Conservation (phyloP, 164 flowering plant genomes). For the Malania oleifera region DNA sequence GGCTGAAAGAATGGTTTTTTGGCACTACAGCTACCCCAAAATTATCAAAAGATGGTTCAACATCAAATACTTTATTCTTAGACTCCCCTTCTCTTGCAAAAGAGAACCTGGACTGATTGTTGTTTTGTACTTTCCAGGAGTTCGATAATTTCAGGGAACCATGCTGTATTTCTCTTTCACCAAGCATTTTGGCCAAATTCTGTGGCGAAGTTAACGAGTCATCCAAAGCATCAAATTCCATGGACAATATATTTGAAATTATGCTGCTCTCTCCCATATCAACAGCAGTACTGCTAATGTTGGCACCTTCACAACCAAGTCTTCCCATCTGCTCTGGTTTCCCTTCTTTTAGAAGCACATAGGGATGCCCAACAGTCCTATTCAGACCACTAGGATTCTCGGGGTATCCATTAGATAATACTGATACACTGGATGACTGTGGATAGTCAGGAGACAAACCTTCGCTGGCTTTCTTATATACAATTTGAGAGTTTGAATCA, state of each 20-base stretch:
- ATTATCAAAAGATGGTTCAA: conserved; percentile 25
- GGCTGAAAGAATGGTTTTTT: conserved; percentile 20
- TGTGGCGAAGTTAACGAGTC: conserved; percentile 50
- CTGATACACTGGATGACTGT: conserved; percentile 19
- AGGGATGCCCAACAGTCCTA: conserved; percentile 17
- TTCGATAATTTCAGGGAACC: conserved; percentile 25
- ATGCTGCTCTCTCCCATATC: conserved; percentile 58
- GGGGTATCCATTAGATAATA: conserved; percentile 26
- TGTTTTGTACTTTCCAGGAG: conserved; percentile 41
- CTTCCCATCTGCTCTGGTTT: conserved; percentile 23
- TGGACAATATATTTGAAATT: conserved; percentile 58
- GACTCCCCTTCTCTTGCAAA: conserved; percentile 71
- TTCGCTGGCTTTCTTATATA: conserved; percentile 21
- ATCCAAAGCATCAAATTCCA: conserved; percentile 60
- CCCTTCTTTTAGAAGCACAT: conserved; percentile 23
- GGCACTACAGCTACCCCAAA: conserved; percentile 19
- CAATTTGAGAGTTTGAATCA: conserved; percentile 20
- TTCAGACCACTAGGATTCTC: conserved; percentile 21
- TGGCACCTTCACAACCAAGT: conserved; percentile 17
- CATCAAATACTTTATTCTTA: conserved; percentile 20
- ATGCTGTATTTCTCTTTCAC: conserved; percentile 33
- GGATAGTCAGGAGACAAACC: conserved; percentile 12
- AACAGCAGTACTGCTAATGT: conserved; percentile 14
- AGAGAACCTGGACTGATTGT: conserved; percentile 60
- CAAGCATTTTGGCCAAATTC: conserved; percentile 41